phyloP scores from a whole-genome alignment of 164 flowering plant species.

The Hamamelis virginiana region DNA sequence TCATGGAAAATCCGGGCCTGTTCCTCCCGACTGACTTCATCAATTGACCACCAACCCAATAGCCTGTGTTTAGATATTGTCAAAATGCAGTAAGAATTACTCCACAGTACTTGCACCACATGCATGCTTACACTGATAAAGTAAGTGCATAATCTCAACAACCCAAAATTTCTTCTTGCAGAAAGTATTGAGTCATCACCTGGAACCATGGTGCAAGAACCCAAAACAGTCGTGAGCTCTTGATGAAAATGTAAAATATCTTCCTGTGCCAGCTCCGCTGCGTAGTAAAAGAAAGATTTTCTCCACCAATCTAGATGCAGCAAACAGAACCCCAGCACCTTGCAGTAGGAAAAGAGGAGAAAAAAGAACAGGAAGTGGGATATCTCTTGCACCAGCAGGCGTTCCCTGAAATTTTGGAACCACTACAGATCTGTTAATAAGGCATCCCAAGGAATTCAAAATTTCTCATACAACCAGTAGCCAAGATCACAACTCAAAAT shows the following conservation, averaged over 20 bases:
- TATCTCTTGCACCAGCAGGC: conserved; percentile 58
- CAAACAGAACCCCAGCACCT: conserved; percentile 74
- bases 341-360: conserved; percentile 73
- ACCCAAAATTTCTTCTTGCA: not conserved
- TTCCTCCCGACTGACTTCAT: conserved; percentile 89
- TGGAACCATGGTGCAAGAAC: conserved; percentile 87
- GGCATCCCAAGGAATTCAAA: not conserved
- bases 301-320: conserved; percentile 64
- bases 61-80: conserved; percentile 40
- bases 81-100: not conserved
- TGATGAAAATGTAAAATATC: conserved; percentile 50
- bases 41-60: conserved; percentile 98
- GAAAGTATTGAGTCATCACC: conserved; percentile 37
- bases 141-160: not conserved
- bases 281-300: conserved; percentile 53
- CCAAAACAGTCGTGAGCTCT: conserved; percentile 65
- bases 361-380: conserved; percentile 60
- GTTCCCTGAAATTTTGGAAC: conserved; percentile 58
- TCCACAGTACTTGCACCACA: not conserved
- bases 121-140: not conserved
- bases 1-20: conserved; percentile 64
- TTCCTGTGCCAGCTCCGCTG: conserved; percentile 43
- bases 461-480: not conserved
- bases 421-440: conserved; percentile 1
- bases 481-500: not conserved